Base-by-base conservation (phyloP, 2,329 filamentous ascomycete genomes). In the Paraphaeosphaeria sporulosa region DNA sequence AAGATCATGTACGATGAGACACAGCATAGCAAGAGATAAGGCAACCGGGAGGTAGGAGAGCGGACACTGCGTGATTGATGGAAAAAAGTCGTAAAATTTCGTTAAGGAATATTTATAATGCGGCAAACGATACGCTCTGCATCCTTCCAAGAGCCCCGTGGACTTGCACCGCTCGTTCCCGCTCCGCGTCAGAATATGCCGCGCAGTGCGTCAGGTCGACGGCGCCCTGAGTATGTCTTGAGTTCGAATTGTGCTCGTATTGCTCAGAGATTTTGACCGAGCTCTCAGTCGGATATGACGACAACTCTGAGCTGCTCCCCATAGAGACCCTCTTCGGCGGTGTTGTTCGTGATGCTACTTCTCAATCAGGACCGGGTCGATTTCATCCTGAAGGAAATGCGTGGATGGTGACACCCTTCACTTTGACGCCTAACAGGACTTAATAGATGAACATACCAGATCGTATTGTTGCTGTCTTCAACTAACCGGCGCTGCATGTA, bases 401-500 rank as follows among this genome's bases (percentile, higher is more conserved):
- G 12, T 44, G 42, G 15, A 34, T 19, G 4, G 27, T 49, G 15
- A 27, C 32, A 17, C 27, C 15, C 47, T 30, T 49, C 47, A 49
- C 47, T 34, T 27, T 32, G 8, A 34, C 25, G 6, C 47, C 47
- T 34, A 19, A n/a, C 15, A 12, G 23, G 15, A 49, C n/a, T 49
- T 25, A 34, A 49, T 32, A 17, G 47, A 34, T 21, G 27, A n/a
- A 49, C 47, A 34, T 34, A 49, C 47, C 47, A 49, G 30, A 21
- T 21, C n/a, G 8, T n/a, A 5, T 19, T 19, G 27, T 25, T n/a
- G 17, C n/a, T 19, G n/a, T 23, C 10, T 51, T 38, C 21, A 30
- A 51, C 52, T 59, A 63, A 17, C 58, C 61, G 12, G 27, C 19
- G 47, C 53, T 58, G 55, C 65, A 67, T 15, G 63, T 64, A 54